Conservation (phyloP, 805 yeast species). For the Pachysolen tannophilus region DNA sequence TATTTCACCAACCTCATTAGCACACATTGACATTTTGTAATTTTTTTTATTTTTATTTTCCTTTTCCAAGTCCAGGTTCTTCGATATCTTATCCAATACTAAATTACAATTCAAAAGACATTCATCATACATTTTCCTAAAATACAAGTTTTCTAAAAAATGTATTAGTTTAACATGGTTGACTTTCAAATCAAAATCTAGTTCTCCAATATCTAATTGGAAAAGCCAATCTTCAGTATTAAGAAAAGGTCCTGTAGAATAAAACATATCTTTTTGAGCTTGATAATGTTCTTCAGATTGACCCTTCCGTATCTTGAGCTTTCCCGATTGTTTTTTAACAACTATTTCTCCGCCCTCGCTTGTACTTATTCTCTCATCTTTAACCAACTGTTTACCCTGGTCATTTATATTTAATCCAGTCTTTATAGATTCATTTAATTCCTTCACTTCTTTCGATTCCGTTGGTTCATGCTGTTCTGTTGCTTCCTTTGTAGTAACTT, state of each 20-base stretch:
- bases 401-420: too few species aligned
- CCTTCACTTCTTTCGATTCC: too few species aligned
- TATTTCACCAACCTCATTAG: slow-evolving; percentile 42
- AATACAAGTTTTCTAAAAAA: slow-evolving; percentile 60
- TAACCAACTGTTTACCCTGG: too few species aligned
- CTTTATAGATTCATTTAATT: too few species aligned
- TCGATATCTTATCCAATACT: slow-evolving; percentile 25
- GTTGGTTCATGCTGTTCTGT: too few species aligned
- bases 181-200: slow-evolving; percentile 35
- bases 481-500: too few species aligned
- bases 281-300: slow-evolving; percentile 61
- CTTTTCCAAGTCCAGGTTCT: slow-evolving; percentile 17
- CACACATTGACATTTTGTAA: slow-evolving; percentile 36
- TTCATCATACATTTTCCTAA: slow-evolving; percentile 35
- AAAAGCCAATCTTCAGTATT: slow-evolving; percentile 39
- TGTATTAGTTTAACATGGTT: slow-evolving; percentile 48
- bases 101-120: slow-evolving; percentile 39
- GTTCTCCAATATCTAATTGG: background rate
- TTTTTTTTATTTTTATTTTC: slow-evolving; percentile 23
- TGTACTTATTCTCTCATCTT: too few species aligned
- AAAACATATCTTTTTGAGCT: slow-evolving; percentile 43
- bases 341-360: slow-evolving; percentile 34
- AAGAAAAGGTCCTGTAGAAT: slow-evolving; percentile 46
- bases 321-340: slow-evolving; percentile 38
- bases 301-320: slow-evolving; percentile 48